phyloP scores from a whole-genome alignment of 2,329 filamentous ascomycete genomes.

The Ophiostoma sp. region DNA sequence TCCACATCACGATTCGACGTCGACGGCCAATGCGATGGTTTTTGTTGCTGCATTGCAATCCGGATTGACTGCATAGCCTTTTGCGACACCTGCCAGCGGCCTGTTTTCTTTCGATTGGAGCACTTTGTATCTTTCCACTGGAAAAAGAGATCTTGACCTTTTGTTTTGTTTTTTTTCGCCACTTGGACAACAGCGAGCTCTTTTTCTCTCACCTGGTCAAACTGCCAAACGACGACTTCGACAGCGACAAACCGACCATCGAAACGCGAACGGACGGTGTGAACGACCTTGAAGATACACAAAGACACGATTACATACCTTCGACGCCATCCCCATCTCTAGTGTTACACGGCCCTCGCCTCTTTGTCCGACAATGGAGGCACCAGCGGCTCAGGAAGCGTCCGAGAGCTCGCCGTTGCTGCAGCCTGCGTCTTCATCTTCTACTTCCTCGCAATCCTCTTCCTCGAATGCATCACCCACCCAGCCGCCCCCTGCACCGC shows the following conservation, averaged over 20 bases:
- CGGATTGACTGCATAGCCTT: slow-evolving; percentile 11
- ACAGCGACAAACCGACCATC: background rate
- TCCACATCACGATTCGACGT: background rate
- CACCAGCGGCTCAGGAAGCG: background rate
- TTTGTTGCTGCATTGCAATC: background rate
- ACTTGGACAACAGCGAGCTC: slow-evolving; percentile 2
- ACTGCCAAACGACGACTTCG: background rate
- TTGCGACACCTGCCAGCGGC: background rate
- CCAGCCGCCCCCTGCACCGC: background rate
- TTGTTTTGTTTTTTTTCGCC: slow-evolving; percentile 13
- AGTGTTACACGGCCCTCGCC: background rate
- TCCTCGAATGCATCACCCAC: background rate
- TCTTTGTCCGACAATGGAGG: slow-evolving; percentile 23
- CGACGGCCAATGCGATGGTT: slow-evolving; percentile 8
- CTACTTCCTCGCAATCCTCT: background rate
- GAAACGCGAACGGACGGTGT: background rate
- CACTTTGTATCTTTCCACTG: background rate
- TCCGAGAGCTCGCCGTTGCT: slow-evolving; percentile 33
- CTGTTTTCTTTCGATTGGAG: background rate
- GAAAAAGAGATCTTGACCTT: background rate
- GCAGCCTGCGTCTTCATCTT: slow-evolving; percentile 28
- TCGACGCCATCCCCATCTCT: background rate
- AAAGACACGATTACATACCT: background rate
- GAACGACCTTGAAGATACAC: background rate
- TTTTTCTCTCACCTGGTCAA: background rate